Evolutionary conservation across 2,329 filamentous ascomycete species (phyloP), one percentile per base, ranked within the genome.

Genomic region (Geosmithia morbida): DNA sequence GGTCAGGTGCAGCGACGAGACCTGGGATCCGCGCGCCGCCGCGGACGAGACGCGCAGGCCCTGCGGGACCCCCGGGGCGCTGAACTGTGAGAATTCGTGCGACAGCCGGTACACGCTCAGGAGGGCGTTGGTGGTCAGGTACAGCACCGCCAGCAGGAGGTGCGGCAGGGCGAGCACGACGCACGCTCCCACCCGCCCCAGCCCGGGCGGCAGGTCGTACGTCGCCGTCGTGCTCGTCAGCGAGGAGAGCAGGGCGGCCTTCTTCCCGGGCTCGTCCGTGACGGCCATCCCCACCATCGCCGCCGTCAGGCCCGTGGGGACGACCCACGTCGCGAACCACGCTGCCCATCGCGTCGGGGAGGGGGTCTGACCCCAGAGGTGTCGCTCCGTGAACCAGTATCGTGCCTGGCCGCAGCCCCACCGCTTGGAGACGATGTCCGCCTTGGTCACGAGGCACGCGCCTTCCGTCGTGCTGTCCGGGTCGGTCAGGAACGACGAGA

Each of bases 21-120:
- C 66, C 58, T 77, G 73, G 33, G 55, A 54, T 46, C 72, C 72
- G 39, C 60, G 56, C 0, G 69, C 64, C 43, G 59, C 54, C 13
- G 64, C 61, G 1, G 68, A 70, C 4, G 69, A 73, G 30, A 76
- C 66, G 30, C 73, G 68, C 22, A 77, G 62, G 49, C 48, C 7
- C 51, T 48, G 10, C 45, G 44, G 10, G 11, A 57, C n/a, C 54
- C 56, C 51, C 16, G 59, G 46, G 1, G 61, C 48, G 2, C 66
- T 66, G 53, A 68, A 73, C 46, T 65, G 65, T 2, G 68, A 63
- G 43, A 71, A 61, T 55, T 77, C 73, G 57, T 72, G 67, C 2
- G 70, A 72, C 40, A 75, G 60, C 54, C 64, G 72, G 57, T 68
- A 72, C 2, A 64, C 58, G 2, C 69, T 69, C 14, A 76, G 56